Evolutionary conservation across 768 basidiomycete genomes (phyloP).

Genomic region (Lactarius quietus): DNA sequence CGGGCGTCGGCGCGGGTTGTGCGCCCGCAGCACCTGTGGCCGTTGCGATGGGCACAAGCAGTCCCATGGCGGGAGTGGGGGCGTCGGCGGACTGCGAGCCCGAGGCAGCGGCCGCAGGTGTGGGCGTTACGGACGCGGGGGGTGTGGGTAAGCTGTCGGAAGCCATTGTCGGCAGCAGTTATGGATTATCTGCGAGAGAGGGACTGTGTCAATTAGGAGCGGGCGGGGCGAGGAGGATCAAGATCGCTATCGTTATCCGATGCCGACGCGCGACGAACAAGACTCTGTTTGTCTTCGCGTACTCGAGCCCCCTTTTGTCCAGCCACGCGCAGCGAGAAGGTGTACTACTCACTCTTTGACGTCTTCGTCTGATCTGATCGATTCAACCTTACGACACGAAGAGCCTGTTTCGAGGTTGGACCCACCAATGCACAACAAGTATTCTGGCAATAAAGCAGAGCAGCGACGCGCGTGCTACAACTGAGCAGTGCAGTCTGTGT

Average conservation of each 20-base stretch:
- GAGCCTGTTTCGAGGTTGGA: neutral
- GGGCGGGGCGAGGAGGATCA: neutral
- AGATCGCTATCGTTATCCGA: neutral
- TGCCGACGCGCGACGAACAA: neutral
- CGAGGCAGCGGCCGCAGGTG: conserved; percentile 8
- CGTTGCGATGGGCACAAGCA: neutral
- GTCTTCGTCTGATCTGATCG: neutral
- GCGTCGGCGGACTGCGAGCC: conserved; percentile 5
- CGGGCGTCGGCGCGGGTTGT: conserved; percentile 1
- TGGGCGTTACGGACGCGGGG: conserved; percentile 3
- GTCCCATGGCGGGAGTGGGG: neutral
- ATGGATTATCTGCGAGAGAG: neutral
- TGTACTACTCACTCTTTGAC: neutral
- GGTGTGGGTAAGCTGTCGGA: conserved; percentile 21
- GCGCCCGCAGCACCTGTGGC: neutral
- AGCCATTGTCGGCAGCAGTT: conserved; percentile 5
- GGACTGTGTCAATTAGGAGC: neutral
- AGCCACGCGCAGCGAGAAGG: neutral
- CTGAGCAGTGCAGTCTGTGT: no score
- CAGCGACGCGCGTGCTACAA: neutral
- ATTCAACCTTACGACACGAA: neutral
- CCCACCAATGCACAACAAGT: neutral
- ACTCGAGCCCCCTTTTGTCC: neutral
- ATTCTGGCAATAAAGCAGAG: neutral
- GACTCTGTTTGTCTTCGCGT: neutral